Percentiles rank a stretch among this genome's conserved stretches.
phyloP scores from a whole-genome alignment of 148 eudicot genomes.

The Arctostaphylos glauca region DNA sequence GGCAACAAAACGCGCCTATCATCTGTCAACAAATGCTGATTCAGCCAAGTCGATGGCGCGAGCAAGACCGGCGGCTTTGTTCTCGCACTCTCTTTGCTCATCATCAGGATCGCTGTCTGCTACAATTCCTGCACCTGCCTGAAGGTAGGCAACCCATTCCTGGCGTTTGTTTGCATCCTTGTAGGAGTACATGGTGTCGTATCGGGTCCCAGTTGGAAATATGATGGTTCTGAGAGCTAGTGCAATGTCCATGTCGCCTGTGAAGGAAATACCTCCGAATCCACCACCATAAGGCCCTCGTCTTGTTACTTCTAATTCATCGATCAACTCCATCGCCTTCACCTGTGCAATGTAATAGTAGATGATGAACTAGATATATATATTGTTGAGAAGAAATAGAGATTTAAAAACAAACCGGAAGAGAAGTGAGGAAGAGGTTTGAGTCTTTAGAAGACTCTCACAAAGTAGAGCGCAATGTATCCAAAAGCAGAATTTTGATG shows the following conservation, averaged over 20 bases:
- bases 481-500: background rate
- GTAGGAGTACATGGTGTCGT: slow-evolving; percentile 83
- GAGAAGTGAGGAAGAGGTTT: background rate
- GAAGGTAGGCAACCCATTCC: slow-evolving; percentile 90
- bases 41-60: slow-evolving; percentile 94
- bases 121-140: slow-evolving; percentile 96
- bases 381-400: background rate
- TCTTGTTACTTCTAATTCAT: slow-evolving; percentile 65
- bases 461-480: background rate
- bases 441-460: background rate
- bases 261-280: slow-evolving; percentile 83
- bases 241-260: slow-evolving; percentile 92
- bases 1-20: background rate
- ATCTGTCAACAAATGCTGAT: slow-evolving; percentile 49
- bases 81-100: slow-evolving; percentile 83
- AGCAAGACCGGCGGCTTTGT: slow-evolving; percentile 79
- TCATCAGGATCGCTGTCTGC: slow-evolving; percentile 84
- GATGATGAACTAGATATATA: background rate
- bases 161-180: slow-evolving; percentile 46
- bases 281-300: slow-evolving; percentile 98
- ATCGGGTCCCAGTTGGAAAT: slow-evolving; percentile 58
- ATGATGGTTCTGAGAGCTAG: slow-evolving; percentile 83
- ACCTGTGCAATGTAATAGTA: slow-evolving; percentile 40
- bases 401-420: background rate
- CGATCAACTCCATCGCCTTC: slow-evolving; percentile 97